phyloP scores from a whole-genome alignment of 352 stramenopile species.

The Globisporangium solare region DNA sequence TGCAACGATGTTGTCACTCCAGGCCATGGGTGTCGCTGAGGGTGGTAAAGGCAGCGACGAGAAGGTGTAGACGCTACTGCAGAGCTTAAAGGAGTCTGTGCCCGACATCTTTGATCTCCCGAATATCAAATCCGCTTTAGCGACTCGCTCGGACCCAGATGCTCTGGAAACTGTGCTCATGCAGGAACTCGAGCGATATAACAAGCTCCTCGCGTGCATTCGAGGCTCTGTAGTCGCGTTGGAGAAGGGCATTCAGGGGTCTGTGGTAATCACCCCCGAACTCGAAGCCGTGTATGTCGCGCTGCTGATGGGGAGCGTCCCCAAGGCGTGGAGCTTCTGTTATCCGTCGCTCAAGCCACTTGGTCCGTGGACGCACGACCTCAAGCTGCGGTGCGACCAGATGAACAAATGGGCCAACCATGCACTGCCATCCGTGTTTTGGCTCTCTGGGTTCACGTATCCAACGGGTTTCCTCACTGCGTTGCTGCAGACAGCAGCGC shows the following conservation, averaged over 20 bases:
- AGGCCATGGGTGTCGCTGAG: slow-evolving; percentile 79
- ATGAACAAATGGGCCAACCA: slow-evolving; percentile 88
- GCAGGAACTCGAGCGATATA: slow-evolving; percentile 94
- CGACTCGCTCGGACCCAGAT: slow-evolving; percentile 78
- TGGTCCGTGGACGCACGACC: slow-evolving; percentile 89
- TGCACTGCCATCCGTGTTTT: slow-evolving; percentile 88
- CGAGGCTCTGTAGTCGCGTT: slow-evolving; percentile 77
- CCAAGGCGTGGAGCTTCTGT: slow-evolving; percentile 89
- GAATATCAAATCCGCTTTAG: slow-evolving; percentile 69
- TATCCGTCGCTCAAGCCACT: slow-evolving; percentile 95
- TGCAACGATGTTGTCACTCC: slow-evolving; percentile 87
- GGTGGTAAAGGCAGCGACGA: slow-evolving; percentile 86
- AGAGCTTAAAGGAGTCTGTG: slow-evolving; percentile 83
- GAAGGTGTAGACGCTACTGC: slow-evolving; percentile 81
- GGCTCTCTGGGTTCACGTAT: slow-evolving; percentile 96
- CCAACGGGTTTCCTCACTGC: slow-evolving; percentile 95
- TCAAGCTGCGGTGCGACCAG: slow-evolving; percentile 88
- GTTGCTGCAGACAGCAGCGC: slow-evolving; percentile 92
- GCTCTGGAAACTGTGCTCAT: slow-evolving; percentile 93
- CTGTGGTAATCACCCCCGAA: slow-evolving; percentile 94
- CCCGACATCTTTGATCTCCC: slow-evolving; percentile 88
- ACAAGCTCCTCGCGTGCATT: slow-evolving; percentile 83
- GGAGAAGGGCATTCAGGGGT: slow-evolving; percentile 90
- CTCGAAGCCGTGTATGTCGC: slow-evolving; percentile 92
- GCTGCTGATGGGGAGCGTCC: slow-evolving; percentile 85